Conservation (phyloP, 2,329 filamentous ascomycete species). For the Talaromyces sp. region DNA sequence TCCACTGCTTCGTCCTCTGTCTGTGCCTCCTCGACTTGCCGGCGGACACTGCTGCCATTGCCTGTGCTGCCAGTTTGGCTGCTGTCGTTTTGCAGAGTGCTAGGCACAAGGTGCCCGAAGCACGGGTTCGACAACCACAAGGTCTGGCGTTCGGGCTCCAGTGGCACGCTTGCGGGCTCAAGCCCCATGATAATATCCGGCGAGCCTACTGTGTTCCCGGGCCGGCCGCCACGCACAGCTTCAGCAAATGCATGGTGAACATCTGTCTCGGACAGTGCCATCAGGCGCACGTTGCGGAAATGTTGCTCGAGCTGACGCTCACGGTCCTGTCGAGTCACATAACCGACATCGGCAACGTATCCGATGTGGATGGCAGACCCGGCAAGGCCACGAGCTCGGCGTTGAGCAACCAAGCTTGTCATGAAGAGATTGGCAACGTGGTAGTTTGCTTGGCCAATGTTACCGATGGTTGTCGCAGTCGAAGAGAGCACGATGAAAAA, state of each 20-base stretch:
- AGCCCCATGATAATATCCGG: constrained; percentile 17
- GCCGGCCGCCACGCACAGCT: constrained; percentile 41
- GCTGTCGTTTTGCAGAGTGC: background rate
- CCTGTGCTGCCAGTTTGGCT: background rate
- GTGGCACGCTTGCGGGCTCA: background rate
- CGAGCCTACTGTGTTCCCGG: constrained; percentile 14
- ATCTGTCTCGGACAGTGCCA: constrained; percentile 40
- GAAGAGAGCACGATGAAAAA: constrained; percentile 36
- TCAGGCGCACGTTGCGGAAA: background rate
- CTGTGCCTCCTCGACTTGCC: background rate
- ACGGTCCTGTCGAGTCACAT: constrained; percentile 8
- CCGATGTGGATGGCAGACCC: constrained; percentile 23
- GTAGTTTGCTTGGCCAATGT: constrained; percentile 35
- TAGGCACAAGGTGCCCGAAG: background rate
- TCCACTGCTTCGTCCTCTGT: background rate
- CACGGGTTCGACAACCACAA: background rate
- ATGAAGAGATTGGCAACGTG: constrained; percentile 19
- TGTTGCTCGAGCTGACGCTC: background rate
- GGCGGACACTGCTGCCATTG: background rate
- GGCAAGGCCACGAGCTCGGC: constrained; percentile 10
- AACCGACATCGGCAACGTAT: constrained; percentile 22
- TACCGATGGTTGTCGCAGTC: constrained; percentile 17
- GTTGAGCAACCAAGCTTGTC: constrained; percentile 12
- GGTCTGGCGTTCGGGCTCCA: background rate
- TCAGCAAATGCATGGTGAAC: constrained; percentile 50